These are phyloP conservation scores for Mortierella claussenii DNA, from an alignment of 192 early-diverging fungal species.

Conservation along the genomic window DNA sequence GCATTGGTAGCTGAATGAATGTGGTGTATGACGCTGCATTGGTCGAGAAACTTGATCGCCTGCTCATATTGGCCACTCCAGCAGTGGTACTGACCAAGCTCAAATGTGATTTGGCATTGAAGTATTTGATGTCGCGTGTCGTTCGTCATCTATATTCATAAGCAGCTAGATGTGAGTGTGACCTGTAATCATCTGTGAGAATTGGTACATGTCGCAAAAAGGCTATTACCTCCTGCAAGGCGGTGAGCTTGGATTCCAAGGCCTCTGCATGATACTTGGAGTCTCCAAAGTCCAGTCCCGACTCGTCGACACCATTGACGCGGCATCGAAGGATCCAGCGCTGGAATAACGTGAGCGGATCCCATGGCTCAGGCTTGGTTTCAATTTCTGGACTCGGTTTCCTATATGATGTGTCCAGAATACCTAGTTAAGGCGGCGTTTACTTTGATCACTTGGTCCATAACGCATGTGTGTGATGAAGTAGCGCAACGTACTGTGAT, in stretches of 20 bases:
- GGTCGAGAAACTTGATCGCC: slow-evolving; percentile 10
- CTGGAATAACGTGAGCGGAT: slow-evolving; percentile 43
- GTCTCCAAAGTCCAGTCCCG: slow-evolving; percentile 43
- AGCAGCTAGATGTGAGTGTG: no score
- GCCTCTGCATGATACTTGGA: slow-evolving; percentile 22
- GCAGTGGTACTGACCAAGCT: slow-evolving; percentile 45
- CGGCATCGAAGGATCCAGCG: slow-evolving; percentile 40
- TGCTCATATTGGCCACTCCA: slow-evolving; percentile 25
- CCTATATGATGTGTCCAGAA: slow-evolving; percentile 1
- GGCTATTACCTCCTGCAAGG: slow-evolving; percentile 20
- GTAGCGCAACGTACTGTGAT: slow-evolving; percentile 39
- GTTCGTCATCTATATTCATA: background rate
- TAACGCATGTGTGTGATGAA: no score
- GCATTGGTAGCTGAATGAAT: background rate
- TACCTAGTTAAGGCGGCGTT: background rate
- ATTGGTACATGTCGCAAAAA: no score
- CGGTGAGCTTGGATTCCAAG: slow-evolving; percentile 14
- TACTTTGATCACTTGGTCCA: no score
- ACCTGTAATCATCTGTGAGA: no score
- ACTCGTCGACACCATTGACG: slow-evolving; percentile 23
- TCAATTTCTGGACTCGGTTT: slow-evolving; percentile 22
- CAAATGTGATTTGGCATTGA: slow-evolving; percentile 35
- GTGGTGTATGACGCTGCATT: slow-evolving; percentile 18
- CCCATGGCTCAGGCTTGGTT: slow-evolving; percentile 20
- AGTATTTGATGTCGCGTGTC: background rate